phyloP scores from a whole-genome alignment of 2,329 filamentous ascomycete species.

The Aspergillus sp. region DNA sequence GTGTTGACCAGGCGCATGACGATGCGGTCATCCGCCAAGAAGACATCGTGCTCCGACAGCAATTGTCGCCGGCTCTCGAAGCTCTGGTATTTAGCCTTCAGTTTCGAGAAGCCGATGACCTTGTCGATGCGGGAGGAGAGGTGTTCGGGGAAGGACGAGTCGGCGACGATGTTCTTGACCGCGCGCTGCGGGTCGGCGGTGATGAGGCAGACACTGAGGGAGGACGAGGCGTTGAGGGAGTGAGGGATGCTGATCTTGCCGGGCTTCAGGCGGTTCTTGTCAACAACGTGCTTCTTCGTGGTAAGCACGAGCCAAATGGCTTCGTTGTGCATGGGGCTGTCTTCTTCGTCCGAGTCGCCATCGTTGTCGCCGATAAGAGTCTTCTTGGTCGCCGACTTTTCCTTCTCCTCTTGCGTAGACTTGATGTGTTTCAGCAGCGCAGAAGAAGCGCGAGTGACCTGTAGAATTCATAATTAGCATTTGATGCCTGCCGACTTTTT shows the following conservation, averaged over 20 bases:
- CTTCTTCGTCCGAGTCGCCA: slow-evolving; percentile 48
- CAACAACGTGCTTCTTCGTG: slow-evolving; percentile 66
- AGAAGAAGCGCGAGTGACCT: slow-evolving; percentile 60
- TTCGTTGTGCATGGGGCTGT: slow-evolving; percentile 47
- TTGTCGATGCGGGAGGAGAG: slow-evolving; percentile 68
- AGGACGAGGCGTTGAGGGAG: slow-evolving; percentile 66
- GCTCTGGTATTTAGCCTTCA: slow-evolving; percentile 84
- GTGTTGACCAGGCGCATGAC: slow-evolving; percentile 68
- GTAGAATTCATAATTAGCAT: slow-evolving; percentile 18
- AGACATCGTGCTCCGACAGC: slow-evolving; percentile 82
- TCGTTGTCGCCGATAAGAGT: slow-evolving; percentile 52
- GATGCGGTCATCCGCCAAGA: slow-evolving; percentile 89
- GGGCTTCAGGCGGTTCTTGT: slow-evolving; percentile 79
- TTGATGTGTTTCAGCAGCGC: slow-evolving; percentile 60
- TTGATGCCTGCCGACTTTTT: neutral
- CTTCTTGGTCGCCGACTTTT: slow-evolving; percentile 51
- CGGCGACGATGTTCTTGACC: slow-evolving; percentile 85
- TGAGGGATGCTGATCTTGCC: slow-evolving; percentile 78
- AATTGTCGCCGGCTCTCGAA: slow-evolving; percentile 87
- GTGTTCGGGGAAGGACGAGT: slow-evolving; percentile 67
- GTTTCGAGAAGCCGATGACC: slow-evolving; percentile 78
- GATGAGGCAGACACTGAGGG: slow-evolving; percentile 78
- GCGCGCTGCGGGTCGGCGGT: slow-evolving; percentile 77
- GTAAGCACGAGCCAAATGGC: slow-evolving; percentile 62
- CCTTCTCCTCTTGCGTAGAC: slow-evolving; percentile 48